These are phyloP conservation scores for Fusarium sp. DNA, from an alignment of 2,329 filamentous ascomycete genomes.

Conservation along the genomic window DNA sequence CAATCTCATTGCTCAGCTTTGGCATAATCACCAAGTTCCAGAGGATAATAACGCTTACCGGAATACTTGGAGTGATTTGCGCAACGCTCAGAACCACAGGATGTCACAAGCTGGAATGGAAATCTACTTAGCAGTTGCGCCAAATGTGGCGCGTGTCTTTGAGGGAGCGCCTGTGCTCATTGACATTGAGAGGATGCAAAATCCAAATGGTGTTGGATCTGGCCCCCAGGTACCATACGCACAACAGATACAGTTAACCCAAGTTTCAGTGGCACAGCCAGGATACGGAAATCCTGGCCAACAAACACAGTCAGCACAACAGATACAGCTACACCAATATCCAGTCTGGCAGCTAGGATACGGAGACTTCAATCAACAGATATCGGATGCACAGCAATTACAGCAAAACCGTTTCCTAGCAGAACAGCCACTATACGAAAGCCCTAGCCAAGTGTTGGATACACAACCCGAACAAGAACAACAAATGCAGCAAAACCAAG, in stretches of 20 bases:
- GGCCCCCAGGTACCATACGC: no score
- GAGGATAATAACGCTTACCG: not conserved
- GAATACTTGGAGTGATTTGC: not conserved
- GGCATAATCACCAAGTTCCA: not conserved
- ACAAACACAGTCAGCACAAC: not conserved
- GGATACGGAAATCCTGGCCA: not conserved
- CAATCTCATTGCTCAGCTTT: not conserved
- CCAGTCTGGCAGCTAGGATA: not conserved
- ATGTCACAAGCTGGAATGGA: not conserved
- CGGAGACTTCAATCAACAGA: not conserved
- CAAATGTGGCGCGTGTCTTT: not conserved
- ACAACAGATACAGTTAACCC: not conserved
- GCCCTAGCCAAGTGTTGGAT: no score
- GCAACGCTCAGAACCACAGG: not conserved
- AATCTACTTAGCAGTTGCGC: no score
- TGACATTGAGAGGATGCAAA: not conserved
- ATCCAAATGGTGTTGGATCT: not conserved
- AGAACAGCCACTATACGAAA: not conserved
- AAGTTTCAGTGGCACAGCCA: not conserved
- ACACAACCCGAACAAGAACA: not conserved
- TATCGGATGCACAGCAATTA: not conserved
- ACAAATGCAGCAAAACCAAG: not conserved
- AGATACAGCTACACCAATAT: not conserved
- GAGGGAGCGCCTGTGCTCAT: slow-evolving; percentile 15
- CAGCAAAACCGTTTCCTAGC: not conserved